Evolutionary conservation across 2,329 filamentous ascomycete genomes (phyloP), one percentile per base, ranked within the genome.

Genomic region (Colletotrichum costaricense): DNA sequence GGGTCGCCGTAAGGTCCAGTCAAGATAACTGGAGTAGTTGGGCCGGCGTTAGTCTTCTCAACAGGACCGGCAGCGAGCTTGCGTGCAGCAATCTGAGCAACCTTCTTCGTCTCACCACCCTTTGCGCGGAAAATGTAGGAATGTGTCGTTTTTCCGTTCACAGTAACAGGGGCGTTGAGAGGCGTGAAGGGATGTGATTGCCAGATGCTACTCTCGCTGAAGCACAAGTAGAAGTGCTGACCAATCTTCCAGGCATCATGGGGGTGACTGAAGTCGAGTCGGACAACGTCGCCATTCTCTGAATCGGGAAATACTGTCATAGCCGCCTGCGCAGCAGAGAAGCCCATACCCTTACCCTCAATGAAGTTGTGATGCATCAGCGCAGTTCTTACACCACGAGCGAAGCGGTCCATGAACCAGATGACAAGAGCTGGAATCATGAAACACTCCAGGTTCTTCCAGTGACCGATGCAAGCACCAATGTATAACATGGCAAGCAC

Each of bases 381-480:
- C 0, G 85, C 85, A 0, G 89, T 90, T 38, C 93, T 86, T 8
- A 90, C 78, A 2, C 91, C 80, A 6, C 93, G 86, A 11, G 90
- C 84, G 1, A 82, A 86, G 8, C 93, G 88, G 77, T 95, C 93
- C 28, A 93, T 75, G 68, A 89, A 86, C 87, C 93, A 93, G 19
- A 95, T 85, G 1, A 89, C 82, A 5, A 95, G 81, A 0, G 89
- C 89, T 0, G 93, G 90, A 57, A 93, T 86, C 79, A 95, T 86
- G 83, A 93, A 95, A 79, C 91, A 93, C 59, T 88, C 86, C 4
- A 95, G 84, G 63, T 91, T 84, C 63, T 86, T 80, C 93, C 93
- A 95, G 79, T 95, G 93, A 1, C 88, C 93, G 88, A 92, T 94
- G 81, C 92, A 93, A 3, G 92, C 93, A 5, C 92, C 93, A 14